These are phyloP conservation scores for Nematodospora valgi DNA, from an alignment of 805 yeast genomes.

Conservation along the genomic window DNA sequence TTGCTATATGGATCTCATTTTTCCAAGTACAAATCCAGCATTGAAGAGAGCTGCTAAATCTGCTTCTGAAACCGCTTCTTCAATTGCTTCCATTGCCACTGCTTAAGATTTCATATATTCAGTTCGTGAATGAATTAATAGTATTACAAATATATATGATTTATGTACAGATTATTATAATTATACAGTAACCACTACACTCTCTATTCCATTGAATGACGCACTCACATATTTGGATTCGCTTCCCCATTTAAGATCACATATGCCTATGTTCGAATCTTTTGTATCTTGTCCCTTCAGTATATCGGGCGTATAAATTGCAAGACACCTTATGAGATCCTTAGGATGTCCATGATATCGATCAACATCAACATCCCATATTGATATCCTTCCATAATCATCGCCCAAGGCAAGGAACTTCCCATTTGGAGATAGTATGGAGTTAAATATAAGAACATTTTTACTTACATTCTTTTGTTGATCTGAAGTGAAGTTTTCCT, in stretches of 20 bases:
- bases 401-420: conserved; percentile 61
- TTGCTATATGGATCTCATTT: conserved; percentile 52
- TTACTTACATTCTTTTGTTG: conserved; percentile 17
- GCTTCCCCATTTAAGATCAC: conserved; percentile 38
- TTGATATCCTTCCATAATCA: conserved; percentile 53
- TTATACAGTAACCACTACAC: conserved; percentile 20
- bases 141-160: no score
- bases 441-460: conserved; percentile 54
- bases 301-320: conserved; percentile 16
- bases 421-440: conserved; percentile 49
- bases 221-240: conserved; percentile 24
- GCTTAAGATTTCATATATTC: conserved; percentile 3
- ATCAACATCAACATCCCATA: conserved; percentile 43
- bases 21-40: conserved; percentile 40
- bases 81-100: conserved; percentile 9
- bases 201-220: conserved; percentile 32
- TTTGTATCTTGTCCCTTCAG: conserved; percentile 9
- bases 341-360: conserved; percentile 5
- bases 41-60: conserved; percentile 20
- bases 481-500: conserved; percentile 15
- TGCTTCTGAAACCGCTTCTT: conserved; percentile 16
- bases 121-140: no score
- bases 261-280: conserved; percentile 23
- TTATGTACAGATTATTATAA: no score
- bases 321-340: conserved; percentile 24